These are phyloP conservation scores for Tripterygium wilfordii DNA, from an alignment of 177 flowering plant genomes.

Conservation along the genomic window DNA sequence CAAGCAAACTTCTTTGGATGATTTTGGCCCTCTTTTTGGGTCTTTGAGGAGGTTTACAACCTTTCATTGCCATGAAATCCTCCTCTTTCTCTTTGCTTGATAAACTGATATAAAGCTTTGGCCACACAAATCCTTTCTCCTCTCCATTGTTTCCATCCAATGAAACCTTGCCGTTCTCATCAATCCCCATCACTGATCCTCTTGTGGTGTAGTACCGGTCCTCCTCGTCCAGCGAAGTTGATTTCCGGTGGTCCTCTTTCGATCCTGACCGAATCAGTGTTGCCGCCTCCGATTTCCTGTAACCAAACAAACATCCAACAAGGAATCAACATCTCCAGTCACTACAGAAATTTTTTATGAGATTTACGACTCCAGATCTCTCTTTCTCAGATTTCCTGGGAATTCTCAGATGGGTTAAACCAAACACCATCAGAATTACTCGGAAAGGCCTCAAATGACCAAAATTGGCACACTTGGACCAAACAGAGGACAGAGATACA, in stretches of 20 bases:
- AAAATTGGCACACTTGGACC: too few species aligned
- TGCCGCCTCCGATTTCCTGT: slow-evolving; percentile 25
- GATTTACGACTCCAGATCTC: too few species aligned
- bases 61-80: slow-evolving; percentile 59
- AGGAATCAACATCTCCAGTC: background rate
- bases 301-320: slow-evolving; percentile 5
- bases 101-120: slow-evolving; percentile 32
- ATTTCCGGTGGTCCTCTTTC: slow-evolving; percentile 16
- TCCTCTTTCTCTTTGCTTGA: slow-evolving; percentile 61
- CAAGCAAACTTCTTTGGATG: slow-evolving; percentile 49
- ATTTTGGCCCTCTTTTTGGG: slow-evolving; percentile 55
- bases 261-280: slow-evolving; percentile 11
- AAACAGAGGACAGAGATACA: too few species aligned
- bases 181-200: slow-evolving; percentile 32
- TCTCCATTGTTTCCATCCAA: slow-evolving; percentile 17
- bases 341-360: background rate
- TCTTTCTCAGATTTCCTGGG: too few species aligned
- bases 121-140: slow-evolving; percentile 33
- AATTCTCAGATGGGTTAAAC: too few species aligned
- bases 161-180: slow-evolving; percentile 18
- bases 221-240: slow-evolving; percentile 43
- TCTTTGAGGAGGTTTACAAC: slow-evolving; percentile 50
- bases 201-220: slow-evolving; percentile 42
- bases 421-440: too few species aligned
- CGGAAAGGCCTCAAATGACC: too few species aligned